A percentile compares a stretch with the other conserved stretches of the same genome.
phyloP scores from a whole-genome alignment of 768 basidiomycete genomes.

The Cystofilobasidium macerans region DNA sequence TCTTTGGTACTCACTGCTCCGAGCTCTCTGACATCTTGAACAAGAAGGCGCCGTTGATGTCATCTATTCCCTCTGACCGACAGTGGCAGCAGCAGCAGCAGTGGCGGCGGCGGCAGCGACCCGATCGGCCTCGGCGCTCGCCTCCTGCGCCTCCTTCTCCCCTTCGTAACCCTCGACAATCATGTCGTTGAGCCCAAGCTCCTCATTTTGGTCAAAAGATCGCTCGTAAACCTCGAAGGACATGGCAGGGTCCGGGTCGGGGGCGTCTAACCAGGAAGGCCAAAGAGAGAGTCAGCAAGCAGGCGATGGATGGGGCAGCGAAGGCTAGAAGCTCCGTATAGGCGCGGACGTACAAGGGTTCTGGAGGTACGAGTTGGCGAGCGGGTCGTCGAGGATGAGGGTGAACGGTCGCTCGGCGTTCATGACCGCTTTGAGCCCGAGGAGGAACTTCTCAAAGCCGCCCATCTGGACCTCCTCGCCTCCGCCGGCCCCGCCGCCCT shows the following conservation, averaged over 20 bases:
- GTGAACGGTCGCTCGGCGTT: constrained; percentile 71
- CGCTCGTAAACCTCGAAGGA: constrained; percentile 68
- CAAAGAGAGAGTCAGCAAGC: background rate
- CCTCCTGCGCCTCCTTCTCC: constrained; percentile 25
- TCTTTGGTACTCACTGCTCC: no score
- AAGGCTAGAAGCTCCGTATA: background rate
- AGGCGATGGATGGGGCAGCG: background rate
- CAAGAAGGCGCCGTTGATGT: background rate
- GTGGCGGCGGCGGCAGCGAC: background rate
- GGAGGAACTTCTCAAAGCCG: constrained; percentile 64
- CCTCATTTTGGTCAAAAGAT: constrained; percentile 83
- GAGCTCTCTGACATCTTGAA: no score
- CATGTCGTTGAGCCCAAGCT: constrained; percentile 58
- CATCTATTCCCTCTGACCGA: background rate
- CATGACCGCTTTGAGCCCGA: constrained; percentile 48
- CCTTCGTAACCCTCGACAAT: constrained; percentile 32
- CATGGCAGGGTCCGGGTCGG: constrained; percentile 94
- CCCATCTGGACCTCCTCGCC: constrained; percentile 62
- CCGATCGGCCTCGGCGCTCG: constrained; percentile 6
- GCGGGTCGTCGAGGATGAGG: constrained; percentile 84
- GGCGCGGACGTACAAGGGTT: constrained; percentile 55
- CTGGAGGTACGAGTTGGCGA: constrained; percentile 91
- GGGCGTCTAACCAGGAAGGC: constrained; percentile 49
- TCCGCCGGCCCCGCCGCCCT: constrained; percentile 42
- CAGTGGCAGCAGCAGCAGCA: background rate